Percentiles rank a stretch among this genome's conserved stretches.
Conservation (phyloP, 306 rosid genomes). For the Trifolium fragiferum region DNA sequence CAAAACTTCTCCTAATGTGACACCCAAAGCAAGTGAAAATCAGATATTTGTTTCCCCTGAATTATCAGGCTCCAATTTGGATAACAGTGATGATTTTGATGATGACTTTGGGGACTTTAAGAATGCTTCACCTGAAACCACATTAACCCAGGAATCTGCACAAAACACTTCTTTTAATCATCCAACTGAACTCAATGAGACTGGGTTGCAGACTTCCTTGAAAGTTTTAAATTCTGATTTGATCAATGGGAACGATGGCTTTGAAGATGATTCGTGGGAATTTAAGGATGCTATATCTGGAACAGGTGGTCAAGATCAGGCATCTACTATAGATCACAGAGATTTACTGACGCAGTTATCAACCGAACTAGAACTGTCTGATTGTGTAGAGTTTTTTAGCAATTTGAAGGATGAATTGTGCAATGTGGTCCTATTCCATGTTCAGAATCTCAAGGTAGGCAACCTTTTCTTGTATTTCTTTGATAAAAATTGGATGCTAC, state of each 20-base stretch:
- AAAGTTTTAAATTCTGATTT: constrained; percentile 48
- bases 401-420: constrained; percentile 69
- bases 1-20: constrained; percentile 45
- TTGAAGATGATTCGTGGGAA: constrained; percentile 80
- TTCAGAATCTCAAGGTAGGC: constrained; percentile 72
- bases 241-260: constrained; percentile 52
- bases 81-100: constrained; percentile 53
- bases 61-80: constrained; percentile 51
- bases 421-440: constrained; percentile 54
- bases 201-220: constrained; percentile 46
- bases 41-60: constrained; percentile 39
- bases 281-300: constrained; percentile 67
- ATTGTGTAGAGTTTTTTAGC: constrained; percentile 65
- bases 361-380: constrained; percentile 50
- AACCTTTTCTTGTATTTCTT: constrained; percentile 36
- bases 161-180: constrained; percentile 46
- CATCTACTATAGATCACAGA: constrained; percentile 48
- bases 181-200: constrained; percentile 54
- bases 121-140: constrained; percentile 58
- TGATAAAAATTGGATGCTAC: constrained; percentile 20
- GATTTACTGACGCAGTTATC: constrained; percentile 44
- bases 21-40: constrained; percentile 56
- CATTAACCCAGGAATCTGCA: constrained; percentile 52
- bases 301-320: constrained; percentile 40
- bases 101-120: constrained; percentile 80